phyloP scores from a whole-genome alignment of 352 stramenopile genomes.

The Pythium aphanidermatum region DNA sequence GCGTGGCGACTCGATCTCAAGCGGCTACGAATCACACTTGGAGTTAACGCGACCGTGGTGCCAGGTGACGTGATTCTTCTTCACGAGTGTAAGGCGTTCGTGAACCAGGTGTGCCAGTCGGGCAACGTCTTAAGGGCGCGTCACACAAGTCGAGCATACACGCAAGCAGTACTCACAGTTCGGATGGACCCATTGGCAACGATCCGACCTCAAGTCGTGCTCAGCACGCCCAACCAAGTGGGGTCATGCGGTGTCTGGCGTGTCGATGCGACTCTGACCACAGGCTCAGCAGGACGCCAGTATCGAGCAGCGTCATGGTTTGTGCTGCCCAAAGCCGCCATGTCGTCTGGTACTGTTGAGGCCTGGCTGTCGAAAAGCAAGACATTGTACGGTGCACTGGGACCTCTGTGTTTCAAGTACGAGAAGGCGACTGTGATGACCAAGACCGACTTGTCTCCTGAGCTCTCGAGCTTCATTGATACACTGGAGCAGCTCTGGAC shows the following conservation, averaged over 20 bases:
- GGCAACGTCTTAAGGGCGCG: slow-evolving; percentile 36
- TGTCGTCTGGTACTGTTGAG: slow-evolving; percentile 5
- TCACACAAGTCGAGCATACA: slow-evolving; percentile 47
- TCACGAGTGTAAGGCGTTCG: slow-evolving; percentile 42
- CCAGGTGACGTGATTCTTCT: slow-evolving; percentile 36
- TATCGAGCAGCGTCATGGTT: slow-evolving; percentile 42
- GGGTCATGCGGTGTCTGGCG: slow-evolving; percentile 53
- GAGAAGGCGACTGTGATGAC: slow-evolving; percentile 12
- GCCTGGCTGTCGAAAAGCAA: slow-evolving; percentile 13
- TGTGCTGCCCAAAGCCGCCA: slow-evolving; percentile 15
- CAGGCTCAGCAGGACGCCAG: slow-evolving; percentile 38
- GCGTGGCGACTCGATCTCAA: slow-evolving; percentile 47
- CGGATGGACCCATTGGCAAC: slow-evolving; percentile 21
- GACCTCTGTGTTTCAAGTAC: slow-evolving; percentile 48
- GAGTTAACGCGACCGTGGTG: slow-evolving; percentile 33
- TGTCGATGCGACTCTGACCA: slow-evolving; percentile 47
- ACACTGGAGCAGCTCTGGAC: slow-evolving; percentile 44
- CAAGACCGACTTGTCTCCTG: slow-evolving; percentile 22
- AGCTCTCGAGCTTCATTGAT: slow-evolving; percentile 22
- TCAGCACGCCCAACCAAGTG: slow-evolving; percentile 46
- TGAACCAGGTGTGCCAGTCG: slow-evolving; percentile 41
- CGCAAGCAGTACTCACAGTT: slow-evolving; percentile 38
- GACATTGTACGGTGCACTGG: slow-evolving; percentile 26
- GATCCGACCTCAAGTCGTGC: slow-evolving; percentile 31
- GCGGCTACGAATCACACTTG: slow-evolving; percentile 43